Evolutionary conservation across 1,284 basidiomycete species (phyloP).

Genomic region (Ustilago cynodontis): DNA sequence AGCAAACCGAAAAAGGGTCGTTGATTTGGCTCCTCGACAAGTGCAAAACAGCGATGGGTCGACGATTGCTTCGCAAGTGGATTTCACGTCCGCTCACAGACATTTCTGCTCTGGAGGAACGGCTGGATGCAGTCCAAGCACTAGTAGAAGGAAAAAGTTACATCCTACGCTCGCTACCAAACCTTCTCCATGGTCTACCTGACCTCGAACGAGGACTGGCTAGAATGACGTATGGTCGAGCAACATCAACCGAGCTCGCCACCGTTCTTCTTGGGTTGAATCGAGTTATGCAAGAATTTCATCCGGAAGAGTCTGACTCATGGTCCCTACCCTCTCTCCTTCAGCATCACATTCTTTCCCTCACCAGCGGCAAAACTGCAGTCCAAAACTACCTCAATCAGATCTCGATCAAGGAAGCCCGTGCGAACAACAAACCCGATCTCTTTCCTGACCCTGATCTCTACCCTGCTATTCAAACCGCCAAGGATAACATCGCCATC

Average conservation of each 20-base stretch:
- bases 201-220: constrained; percentile 90
- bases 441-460: constrained; percentile 82
- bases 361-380: constrained; percentile 78
- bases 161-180: constrained; percentile 76
- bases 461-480: constrained; percentile 78
- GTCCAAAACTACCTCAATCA: constrained; percentile 73
- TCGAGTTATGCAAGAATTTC: constrained; percentile 80
- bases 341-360: constrained; percentile 66
- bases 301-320: constrained; percentile 67
- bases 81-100: constrained; percentile 86
- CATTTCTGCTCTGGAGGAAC: constrained; percentile 76
- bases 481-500: constrained; percentile 74
- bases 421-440: constrained; percentile 78
- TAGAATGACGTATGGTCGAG: constrained; percentile 86
- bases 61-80: constrained; percentile 85
- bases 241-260: constrained; percentile 84
- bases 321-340: constrained; percentile 78
- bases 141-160: constrained; percentile 74
- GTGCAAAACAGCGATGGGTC: constrained; percentile 86
- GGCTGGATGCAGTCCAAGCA: constrained; percentile 87
- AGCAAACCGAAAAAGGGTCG: constrained; percentile 78
- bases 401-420: constrained; percentile 78
- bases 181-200: constrained; percentile 75
- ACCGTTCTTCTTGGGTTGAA: constrained; percentile 82
- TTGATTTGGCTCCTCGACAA: constrained; percentile 87